phyloP scores from a whole-genome alignment of 768 basidiomycete species.

The Lyophyllum semitale region DNA sequence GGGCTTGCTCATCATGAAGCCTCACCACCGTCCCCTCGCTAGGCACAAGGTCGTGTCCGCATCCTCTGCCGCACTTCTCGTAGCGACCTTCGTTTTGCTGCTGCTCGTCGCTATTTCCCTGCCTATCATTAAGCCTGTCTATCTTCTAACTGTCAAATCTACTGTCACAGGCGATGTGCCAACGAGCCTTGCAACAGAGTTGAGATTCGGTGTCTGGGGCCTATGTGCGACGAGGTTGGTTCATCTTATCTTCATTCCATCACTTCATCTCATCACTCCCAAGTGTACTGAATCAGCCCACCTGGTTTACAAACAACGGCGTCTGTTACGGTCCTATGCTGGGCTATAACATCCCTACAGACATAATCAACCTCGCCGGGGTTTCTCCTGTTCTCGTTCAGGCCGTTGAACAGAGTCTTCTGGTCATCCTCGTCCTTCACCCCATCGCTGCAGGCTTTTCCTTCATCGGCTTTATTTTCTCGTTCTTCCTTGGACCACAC shows the following conservation, averaged over 20 bases:
- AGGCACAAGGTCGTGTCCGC: slow-evolving; percentile 49
- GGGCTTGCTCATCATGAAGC: slow-evolving; percentile 23
- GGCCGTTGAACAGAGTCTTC: slow-evolving; percentile 49
- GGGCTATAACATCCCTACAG: slow-evolving; percentile 65
- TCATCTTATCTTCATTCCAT: slow-evolving; percentile 5
- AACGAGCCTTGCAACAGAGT: slow-evolving; percentile 56
- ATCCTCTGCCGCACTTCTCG: slow-evolving; percentile 49
- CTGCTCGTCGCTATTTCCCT: slow-evolving; percentile 76
- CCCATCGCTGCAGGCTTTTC: slow-evolving; percentile 64
- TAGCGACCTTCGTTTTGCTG: slow-evolving; percentile 69
- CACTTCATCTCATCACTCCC: slow-evolving; percentile 1
- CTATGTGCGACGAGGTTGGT: slow-evolving; percentile 56
- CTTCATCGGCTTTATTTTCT: slow-evolving; percentile 50
- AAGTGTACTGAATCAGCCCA: slow-evolving; percentile 35
- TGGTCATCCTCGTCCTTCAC: slow-evolving; percentile 67
- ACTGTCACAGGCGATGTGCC: slow-evolving; percentile 29
- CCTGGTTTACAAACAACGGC: slow-evolving; percentile 38
- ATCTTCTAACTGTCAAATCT: slow-evolving; percentile 53
- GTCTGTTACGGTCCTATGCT: slow-evolving; percentile 64
- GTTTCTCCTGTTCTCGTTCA: slow-evolving; percentile 45
- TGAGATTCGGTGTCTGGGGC: slow-evolving; percentile 85
- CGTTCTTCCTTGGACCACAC: slow-evolving; percentile 63
- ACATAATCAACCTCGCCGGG: slow-evolving; percentile 40
- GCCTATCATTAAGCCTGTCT: slow-evolving; percentile 72
- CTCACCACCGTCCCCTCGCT: slow-evolving; percentile 41